Evolutionary conservation across 2,329 filamentous ascomycete species (phyloP).

Genomic region (Hypoxylon sp.): DNA sequence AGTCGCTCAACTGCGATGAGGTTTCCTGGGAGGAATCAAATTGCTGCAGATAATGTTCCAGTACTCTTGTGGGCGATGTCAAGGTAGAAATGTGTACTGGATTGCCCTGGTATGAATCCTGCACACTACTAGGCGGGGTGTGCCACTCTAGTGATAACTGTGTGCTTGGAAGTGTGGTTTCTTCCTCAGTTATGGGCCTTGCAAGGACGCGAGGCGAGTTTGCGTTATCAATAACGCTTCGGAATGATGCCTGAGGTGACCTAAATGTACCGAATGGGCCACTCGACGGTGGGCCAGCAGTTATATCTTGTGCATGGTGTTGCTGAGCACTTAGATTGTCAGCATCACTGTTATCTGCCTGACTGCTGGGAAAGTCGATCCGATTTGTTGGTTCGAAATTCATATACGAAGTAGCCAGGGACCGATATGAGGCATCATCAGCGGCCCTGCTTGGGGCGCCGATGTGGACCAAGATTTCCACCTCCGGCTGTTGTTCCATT

Average conservation of each 20-base stretch:
- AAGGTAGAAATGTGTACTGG: slow-evolving; percentile 45
- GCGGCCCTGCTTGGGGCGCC: slow-evolving; percentile 57
- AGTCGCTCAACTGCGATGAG: slow-evolving; percentile 24
- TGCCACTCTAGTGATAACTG: slow-evolving; percentile 53
- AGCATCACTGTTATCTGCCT: no score
- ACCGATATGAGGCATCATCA: slow-evolving; percentile 60
- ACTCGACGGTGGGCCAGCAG: slow-evolving; percentile 13
- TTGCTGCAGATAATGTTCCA: slow-evolving; percentile 58
- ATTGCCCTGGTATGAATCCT: slow-evolving; percentile 61
- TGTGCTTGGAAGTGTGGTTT: slow-evolving; percentile 29
- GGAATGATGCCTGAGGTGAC: slow-evolving; percentile 54
- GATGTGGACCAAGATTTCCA: slow-evolving; percentile 66
- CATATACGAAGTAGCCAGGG: slow-evolving; percentile 61
- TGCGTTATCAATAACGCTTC: slow-evolving; percentile 55
- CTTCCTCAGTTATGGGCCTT: slow-evolving; percentile 5
- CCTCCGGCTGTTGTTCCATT: slow-evolving; percentile 47
- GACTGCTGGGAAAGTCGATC: slow-evolving; percentile 11
- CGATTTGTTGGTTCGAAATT: slow-evolving; percentile 52
- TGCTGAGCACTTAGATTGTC: slow-evolving; percentile 9
- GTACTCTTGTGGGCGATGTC: slow-evolving; percentile 59
- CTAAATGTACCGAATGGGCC: slow-evolving; percentile 28
- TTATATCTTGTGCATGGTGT: slow-evolving; percentile 22
- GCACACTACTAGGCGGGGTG: slow-evolving; percentile 59
- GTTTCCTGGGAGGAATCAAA: slow-evolving; percentile 37
- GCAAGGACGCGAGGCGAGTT: slow-evolving; percentile 45